These are phyloP conservation scores for Paspalum vaginatum DNA, from an alignment of 176 grass and related monocot genomes.

Conservation along the genomic window DNA sequence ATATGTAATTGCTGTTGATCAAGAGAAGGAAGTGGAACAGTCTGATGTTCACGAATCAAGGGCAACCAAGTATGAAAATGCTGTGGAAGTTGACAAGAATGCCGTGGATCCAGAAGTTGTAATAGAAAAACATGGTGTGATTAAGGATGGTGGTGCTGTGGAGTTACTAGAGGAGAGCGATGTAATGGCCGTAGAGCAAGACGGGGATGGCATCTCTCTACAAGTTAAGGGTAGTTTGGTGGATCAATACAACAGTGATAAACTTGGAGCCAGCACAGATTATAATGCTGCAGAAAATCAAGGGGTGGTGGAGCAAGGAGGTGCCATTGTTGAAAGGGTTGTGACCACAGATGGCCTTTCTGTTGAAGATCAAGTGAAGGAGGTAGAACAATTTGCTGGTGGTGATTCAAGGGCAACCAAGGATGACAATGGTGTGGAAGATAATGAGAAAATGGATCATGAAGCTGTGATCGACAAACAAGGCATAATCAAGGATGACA, in stretches of 20 bases:
- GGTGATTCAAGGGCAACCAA: neutral
- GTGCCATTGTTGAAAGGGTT: neutral
- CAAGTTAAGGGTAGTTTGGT: neutral
- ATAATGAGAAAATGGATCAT: neutral
- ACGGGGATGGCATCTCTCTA: neutral
- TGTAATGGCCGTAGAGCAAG: neutral
- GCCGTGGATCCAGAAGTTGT: neutral
- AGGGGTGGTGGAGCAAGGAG: conserved; percentile 11
- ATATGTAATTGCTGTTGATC: conserved; percentile 5
- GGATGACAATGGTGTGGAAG: neutral
- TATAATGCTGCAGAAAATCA: conserved; percentile 13
- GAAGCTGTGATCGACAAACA: neutral
- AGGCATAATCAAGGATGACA: neutral
- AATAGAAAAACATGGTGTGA: neutral
- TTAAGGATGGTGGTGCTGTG: neutral
- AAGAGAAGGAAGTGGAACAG: conserved; percentile 8
- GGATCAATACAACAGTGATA: neutral
- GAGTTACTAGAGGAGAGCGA: neutral
- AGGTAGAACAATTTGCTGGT: neutral
- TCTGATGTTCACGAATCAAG: neutral
- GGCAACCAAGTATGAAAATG: neutral
- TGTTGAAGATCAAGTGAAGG: conserved; percentile 31
- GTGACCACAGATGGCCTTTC: neutral
- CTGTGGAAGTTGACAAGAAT: neutral
- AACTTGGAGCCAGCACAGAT: neutral